Base-by-base conservation (phyloP, 2,329 filamentous ascomycete species). In the Bimuria novae-zelandiae region DNA sequence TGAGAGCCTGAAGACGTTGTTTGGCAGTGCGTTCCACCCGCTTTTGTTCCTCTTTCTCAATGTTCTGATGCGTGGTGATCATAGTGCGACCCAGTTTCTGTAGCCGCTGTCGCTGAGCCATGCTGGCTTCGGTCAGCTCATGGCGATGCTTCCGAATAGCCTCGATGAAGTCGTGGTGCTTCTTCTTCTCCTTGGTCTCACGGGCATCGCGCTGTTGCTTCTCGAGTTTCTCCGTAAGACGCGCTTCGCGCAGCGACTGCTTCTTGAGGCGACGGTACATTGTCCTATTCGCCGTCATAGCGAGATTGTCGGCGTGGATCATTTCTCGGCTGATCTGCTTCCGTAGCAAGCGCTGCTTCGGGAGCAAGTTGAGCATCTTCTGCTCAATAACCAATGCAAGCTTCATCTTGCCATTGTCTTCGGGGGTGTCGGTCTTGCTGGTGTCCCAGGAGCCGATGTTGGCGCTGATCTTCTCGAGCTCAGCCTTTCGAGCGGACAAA, bases 21-120 rank as follows among this genome's bases (percentile, higher is more conserved):
- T 99, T 99, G 60, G 94, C 94, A 8, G 93, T 99, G 60, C 94
- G 85, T 79, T 99, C 94, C 62, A 99, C 89, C 58, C 94, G 90
- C 80, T 96, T 97, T 82, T 97, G 93, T 78, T 99, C 94, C 80
- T 99, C 94, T 78, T 96, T 96, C 75, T 99, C 94, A 72, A 99
- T 97, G 73, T 93, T 90, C 76, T 92, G 89, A 75, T 99, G 94
- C 56, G 96, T 92, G 52, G 83, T 78, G 59, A 89, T 83, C 91
- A 97, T 97, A 75, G 92, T 84, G 52, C 90, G 89, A 62, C 92
- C 91, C 47, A 97, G 83, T 77, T 95, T 97, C 74, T 90, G 85
- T 59, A 88, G 84, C 68, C 94, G 92, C 68, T 80, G 83, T 62
- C 84, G 86, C 71, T 92, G 88, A 60, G 82, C 80, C 41, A 80